Percentiles rank a stretch among this genome's conserved stretches.
Conservation (phyloP, 2,329 filamentous ascomycete species). For the Aspergillus unguis region DNA sequence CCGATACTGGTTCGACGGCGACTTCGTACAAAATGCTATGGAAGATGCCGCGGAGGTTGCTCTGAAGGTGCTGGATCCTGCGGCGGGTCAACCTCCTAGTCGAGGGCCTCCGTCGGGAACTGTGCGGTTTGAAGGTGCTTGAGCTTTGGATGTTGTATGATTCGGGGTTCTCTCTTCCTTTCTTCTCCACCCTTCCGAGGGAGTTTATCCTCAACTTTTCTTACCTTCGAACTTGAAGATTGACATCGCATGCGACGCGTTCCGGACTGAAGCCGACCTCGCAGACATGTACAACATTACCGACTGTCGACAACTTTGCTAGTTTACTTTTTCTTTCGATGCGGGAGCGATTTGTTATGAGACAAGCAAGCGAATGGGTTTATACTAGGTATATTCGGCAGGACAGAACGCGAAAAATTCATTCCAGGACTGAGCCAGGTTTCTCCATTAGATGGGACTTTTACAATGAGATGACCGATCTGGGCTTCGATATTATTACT, state of each 20-base stretch:
- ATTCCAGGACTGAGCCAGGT: too few relatives aligned
- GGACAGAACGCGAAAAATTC: slow-evolving; percentile 1
- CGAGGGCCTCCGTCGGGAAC: slow-evolving; percentile 6
- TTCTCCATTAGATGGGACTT: too few relatives aligned
- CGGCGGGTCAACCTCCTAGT: slow-evolving; percentile 1
- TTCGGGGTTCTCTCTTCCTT: background rate
- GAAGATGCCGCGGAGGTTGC: slow-evolving; percentile 90
- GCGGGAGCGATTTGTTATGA: slow-evolving; percentile 1
- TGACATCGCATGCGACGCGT: slow-evolving; percentile 16
- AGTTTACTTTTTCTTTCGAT: slow-evolving; percentile 5
- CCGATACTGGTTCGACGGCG: slow-evolving; percentile 87
- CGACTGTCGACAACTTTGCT: slow-evolving; percentile 18
- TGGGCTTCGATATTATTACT: too few relatives aligned
- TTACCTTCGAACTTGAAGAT: background rate
- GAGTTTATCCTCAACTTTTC: background rate
- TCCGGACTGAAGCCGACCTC: slow-evolving; percentile 24
- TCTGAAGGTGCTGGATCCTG: slow-evolving; percentile 30
- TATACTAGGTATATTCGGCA: slow-evolving; percentile 1
- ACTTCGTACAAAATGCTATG: slow-evolving; percentile 80
- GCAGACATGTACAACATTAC: slow-evolving; percentile 23
- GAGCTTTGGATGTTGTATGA: slow-evolving; percentile 6
- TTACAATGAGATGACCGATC: too few relatives aligned
- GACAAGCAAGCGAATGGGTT: background rate
- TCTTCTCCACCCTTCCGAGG: background rate
- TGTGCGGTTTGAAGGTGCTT: background rate